These are phyloP conservation scores for Actinomortierella ambigua DNA, from an alignment of 371 early-diverging fungal genomes.

Conservation along the genomic window DNA sequence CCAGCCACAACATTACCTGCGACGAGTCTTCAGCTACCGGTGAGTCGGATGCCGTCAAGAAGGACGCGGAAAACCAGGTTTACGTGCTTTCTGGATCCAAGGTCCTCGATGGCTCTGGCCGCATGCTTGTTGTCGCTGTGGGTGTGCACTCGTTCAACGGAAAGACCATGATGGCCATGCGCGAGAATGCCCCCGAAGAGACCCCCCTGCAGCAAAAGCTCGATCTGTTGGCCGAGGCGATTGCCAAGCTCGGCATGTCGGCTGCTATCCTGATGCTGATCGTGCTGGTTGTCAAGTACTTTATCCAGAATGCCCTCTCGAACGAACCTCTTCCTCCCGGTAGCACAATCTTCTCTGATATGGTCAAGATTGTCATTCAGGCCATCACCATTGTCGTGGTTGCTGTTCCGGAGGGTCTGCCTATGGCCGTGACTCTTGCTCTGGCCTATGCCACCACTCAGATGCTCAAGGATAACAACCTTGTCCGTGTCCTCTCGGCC, in stretches of 20 bases:
- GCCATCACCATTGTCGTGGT: conserved; percentile 93
- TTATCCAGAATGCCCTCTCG: conserved; percentile 66
- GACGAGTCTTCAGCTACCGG: conserved; percentile 95
- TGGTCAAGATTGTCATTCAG: conserved; percentile 81
- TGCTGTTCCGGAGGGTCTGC: conserved; percentile 98
- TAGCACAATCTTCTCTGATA: conserved; percentile 64
- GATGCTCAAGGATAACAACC: conserved; percentile 93
- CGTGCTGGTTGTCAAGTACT: conserved; percentile 79
- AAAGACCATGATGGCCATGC: conserved; percentile 87
- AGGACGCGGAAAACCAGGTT: conserved; percentile 72
- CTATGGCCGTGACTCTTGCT: conserved; percentile 96
- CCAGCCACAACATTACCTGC: conserved; percentile 82
- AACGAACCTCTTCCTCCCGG: conserved; percentile 57
- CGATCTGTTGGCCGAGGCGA: conserved; percentile 84
- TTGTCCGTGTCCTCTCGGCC: conserved; percentile 92
- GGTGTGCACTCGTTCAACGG: conserved; percentile 83
- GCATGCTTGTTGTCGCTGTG: conserved; percentile 84
- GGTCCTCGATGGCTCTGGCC: conserved; percentile 88
- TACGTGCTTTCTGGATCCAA: conserved; percentile 93
- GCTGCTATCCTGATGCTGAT: conserved; percentile 82
- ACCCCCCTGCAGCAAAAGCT: conserved; percentile 95
- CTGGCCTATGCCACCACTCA: conserved; percentile 95
- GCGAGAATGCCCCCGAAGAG: conserved; percentile 71
- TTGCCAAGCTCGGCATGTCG: conserved; percentile 89
- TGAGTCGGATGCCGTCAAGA: conserved; percentile 87